A percentile compares a stretch with the other conserved stretches of the same genome.
These are phyloP conservation scores for Penicillium sp. DNA, from an alignment of 2,329 filamentous ascomycete genomes.

Conservation along the genomic window DNA sequence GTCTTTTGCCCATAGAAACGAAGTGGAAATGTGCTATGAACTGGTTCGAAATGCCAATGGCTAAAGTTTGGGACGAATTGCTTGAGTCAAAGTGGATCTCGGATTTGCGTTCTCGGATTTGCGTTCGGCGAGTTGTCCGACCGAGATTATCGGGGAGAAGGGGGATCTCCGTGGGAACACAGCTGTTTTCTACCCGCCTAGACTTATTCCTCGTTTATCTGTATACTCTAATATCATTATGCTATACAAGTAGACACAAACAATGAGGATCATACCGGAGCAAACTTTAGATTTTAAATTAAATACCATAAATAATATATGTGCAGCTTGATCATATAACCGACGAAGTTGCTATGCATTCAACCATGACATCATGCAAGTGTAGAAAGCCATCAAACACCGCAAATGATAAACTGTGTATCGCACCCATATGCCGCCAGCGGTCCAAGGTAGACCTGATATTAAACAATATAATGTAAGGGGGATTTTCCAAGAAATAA, in stretches of 20 bases:
- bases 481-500: neutral
- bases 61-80: neutral
- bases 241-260: no score
- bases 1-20: no score
- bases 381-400: neutral
- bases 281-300: neutral
- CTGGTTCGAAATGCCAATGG: neutral
- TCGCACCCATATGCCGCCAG: neutral
- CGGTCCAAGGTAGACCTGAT: neutral
- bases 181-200: no score
- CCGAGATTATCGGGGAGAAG: neutral
- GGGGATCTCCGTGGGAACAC: no score
- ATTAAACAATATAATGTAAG: neutral
- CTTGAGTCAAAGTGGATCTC: neutral
- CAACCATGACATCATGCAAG: neutral
- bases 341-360: neutral
- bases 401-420: neutral
- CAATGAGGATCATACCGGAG: no score
- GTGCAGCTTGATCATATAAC: neutral
- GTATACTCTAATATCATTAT: no score
- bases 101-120: neutral
- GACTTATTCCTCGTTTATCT: no score
- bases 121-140: neutral
- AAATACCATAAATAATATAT: neutral
- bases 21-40: no score